Evolutionary conservation across 495 filamentous ascomycete genomes (phyloP), one percentile per base, ranked within the genome.

Genomic region (Penicillium mononematosum): DNA sequence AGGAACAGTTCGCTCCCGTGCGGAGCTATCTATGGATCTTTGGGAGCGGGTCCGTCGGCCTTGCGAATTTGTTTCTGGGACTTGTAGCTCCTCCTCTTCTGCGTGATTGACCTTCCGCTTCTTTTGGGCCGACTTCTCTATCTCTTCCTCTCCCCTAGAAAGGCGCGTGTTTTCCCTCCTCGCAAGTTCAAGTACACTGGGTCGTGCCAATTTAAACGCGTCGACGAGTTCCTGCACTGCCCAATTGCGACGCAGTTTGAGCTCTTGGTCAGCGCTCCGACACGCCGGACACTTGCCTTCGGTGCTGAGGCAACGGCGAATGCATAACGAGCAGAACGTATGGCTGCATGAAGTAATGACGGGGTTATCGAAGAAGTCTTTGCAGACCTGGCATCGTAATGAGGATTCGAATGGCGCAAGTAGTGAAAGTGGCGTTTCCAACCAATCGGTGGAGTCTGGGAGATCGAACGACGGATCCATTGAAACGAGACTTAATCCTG

Each of bases 301-400:
- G 1, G 81, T 77, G 7, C 85, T 84, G 3, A 99, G 77, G 58
- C 87, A 89, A 51, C 91, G 78, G 16, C 94, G 89, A 58, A 98
- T 97, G 70, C 94, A 99, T 29, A 93, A 71, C 16, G 92, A 96
- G 79, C 94, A 99, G 68, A 99, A 99, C 0, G 94, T 97, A 70
- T 99, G 94, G 42, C 84, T 88, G 78, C 94, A 99, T 0, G 87
- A 88, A 1, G 94, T 99, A 52, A 97, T 86, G 78, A 99, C 92
- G 1, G 94, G 94, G 22, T 89, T 92, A 58, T 83, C 82, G 75
- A 88, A 98, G 72, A 97, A 95, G 70, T 99, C 94, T 73, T 97
- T 98, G 81, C 94, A 99, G 55, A 99, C 88, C 64, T 97, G 88
- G 72, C 94, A 99, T 60, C 92, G 89, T 16, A 99, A 81, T 16